Evolutionary conservation across 2,329 filamentous ascomycete species (phyloP).

Genomic region (Chaetothyriales sp.): DNA sequence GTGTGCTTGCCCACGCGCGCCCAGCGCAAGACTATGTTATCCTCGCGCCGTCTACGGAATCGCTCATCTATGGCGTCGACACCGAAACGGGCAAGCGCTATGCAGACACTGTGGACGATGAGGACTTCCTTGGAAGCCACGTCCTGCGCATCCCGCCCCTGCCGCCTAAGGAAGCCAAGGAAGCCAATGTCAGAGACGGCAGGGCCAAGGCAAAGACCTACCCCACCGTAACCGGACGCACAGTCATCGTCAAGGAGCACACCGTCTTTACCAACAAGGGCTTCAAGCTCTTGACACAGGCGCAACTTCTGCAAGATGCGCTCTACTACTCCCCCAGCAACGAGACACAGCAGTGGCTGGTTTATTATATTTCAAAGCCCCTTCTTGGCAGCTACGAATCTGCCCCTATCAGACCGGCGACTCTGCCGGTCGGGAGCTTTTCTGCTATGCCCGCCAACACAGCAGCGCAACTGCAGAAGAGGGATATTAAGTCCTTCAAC

Average conservation of each 20-base stretch:
- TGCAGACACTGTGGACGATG: slow-evolving; percentile 68
- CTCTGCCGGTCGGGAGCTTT: slow-evolving; percentile 17
- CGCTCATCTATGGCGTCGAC: slow-evolving; percentile 76
- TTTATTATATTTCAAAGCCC: slow-evolving; percentile 90
- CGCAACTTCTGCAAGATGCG: slow-evolving; percentile 68
- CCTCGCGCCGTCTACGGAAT: slow-evolving; percentile 84
- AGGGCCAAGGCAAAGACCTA: slow-evolving; percentile 91
- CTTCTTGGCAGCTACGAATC: slow-evolving; percentile 76
- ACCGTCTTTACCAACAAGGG: slow-evolving; percentile 95
- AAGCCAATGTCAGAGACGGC: slow-evolving; percentile 64
- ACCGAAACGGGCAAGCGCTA: slow-evolving; percentile 66
- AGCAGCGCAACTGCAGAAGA: slow-evolving; percentile 52
- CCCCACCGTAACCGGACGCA: slow-evolving; percentile 80
- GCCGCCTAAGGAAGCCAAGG: slow-evolving; percentile 35
- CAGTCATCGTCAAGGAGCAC: slow-evolving; percentile 85
- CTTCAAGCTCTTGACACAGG: slow-evolving; percentile 83
- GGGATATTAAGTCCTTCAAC: slow-evolving; percentile 79
- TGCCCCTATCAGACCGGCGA: slow-evolving; percentile 23
- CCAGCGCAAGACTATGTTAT: slow-evolving; percentile 86
- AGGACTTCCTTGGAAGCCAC: slow-evolving; percentile 95
- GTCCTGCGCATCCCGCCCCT: slow-evolving; percentile 66
- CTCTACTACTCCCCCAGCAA: slow-evolving; percentile 83
- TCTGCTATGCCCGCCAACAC: slow-evolving; percentile 14
- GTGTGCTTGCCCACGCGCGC: slow-evolving; percentile 78
- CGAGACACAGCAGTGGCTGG: slow-evolving; percentile 83